phyloP scores from a whole-genome alignment of 441 rosid species.

The Melastoma candidum region DNA sequence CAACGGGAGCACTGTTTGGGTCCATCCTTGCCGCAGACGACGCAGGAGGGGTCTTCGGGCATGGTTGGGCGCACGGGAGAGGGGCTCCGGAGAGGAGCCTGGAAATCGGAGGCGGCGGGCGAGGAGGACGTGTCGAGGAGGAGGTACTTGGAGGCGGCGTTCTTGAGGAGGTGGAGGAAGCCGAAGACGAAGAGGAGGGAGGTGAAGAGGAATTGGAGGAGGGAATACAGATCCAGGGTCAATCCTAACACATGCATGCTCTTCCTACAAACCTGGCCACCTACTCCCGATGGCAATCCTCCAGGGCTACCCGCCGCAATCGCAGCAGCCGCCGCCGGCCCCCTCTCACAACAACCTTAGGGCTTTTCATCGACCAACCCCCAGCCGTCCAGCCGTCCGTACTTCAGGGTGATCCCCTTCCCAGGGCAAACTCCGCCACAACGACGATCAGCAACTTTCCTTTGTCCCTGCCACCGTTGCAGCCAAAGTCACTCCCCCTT shows the following conservation, averaged over 20 bases:
- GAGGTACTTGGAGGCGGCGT: slow-evolving; percentile 78
- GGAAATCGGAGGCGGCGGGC: slow-evolving; percentile 16
- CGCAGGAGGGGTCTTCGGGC: slow-evolving; percentile 24
- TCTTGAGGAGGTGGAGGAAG: slow-evolving; percentile 45
- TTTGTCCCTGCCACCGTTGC: too few relatives aligned
- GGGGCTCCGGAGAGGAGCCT: neutral
- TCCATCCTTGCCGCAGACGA: slow-evolving; percentile 34
- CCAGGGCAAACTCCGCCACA: too few relatives aligned
- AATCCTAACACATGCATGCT: slow-evolving; percentile 69
- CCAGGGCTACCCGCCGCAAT: too few relatives aligned
- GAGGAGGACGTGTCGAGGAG: slow-evolving; percentile 78
- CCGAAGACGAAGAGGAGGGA: slow-evolving; percentile 45
- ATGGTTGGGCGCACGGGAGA: slow-evolving; percentile 18
- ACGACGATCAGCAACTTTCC: too few relatives aligned
- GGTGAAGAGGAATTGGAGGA: slow-evolving; percentile 51
- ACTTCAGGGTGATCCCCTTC: too few relatives aligned
- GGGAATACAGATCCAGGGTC: slow-evolving; percentile 70
- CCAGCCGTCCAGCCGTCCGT: too few relatives aligned
- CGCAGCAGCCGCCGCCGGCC: neutral
- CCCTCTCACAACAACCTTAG: slow-evolving; percentile 2
- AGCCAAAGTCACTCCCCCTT: too few relatives aligned
- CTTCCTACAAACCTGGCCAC: too few relatives aligned
- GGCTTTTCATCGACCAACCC: slow-evolving; percentile 14
- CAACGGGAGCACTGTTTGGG: slow-evolving; percentile 63
- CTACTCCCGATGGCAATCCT: neutral